A percentile compares a stretch with the other conserved stretches of the same genome.
Conservation (phyloP, 768 basidiomycete species). For the Cystobasidium tubakii region DNA sequence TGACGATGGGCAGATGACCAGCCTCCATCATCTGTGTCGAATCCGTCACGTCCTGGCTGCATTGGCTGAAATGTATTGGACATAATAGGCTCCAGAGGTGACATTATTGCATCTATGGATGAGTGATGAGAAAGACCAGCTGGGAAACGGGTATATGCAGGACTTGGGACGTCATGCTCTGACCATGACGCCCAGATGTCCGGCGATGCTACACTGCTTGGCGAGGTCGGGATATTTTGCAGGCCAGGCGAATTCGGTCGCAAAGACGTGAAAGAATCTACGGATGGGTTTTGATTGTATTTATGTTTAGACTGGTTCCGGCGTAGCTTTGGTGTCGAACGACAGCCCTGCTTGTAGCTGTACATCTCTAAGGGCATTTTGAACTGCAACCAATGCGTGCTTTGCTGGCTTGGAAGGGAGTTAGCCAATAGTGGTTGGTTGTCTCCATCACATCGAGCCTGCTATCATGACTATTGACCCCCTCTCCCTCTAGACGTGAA, state of each 20-base stretch:
- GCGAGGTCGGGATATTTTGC: background rate
- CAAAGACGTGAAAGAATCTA: constrained; percentile 24
- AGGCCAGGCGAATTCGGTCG: background rate
- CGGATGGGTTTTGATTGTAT: background rate
- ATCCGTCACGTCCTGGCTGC: background rate
- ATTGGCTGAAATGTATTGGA: background rate
- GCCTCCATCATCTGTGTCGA: background rate
- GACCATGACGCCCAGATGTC: background rate
- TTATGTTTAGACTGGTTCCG: constrained; percentile 15
- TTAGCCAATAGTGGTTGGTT: background rate
- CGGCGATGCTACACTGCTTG: background rate
- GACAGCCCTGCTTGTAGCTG: constrained; percentile 26
- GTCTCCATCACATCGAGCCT: too few relatives aligned
- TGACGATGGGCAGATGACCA: background rate
- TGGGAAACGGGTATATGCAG: background rate
- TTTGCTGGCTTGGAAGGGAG: background rate
- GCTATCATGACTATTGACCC: too few relatives aligned
- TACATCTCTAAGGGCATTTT: constrained; percentile 24
- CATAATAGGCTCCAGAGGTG: background rate
- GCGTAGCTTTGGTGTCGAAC: constrained; percentile 20
- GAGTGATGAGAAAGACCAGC: background rate
- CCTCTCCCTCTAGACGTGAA: too few relatives aligned
- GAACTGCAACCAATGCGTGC: background rate
- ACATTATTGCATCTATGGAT: background rate
- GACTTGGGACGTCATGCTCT: background rate